Base-by-base conservation (phyloP, 106 monocot genomes). In the Phalaenopsis aphrodite region DNA sequence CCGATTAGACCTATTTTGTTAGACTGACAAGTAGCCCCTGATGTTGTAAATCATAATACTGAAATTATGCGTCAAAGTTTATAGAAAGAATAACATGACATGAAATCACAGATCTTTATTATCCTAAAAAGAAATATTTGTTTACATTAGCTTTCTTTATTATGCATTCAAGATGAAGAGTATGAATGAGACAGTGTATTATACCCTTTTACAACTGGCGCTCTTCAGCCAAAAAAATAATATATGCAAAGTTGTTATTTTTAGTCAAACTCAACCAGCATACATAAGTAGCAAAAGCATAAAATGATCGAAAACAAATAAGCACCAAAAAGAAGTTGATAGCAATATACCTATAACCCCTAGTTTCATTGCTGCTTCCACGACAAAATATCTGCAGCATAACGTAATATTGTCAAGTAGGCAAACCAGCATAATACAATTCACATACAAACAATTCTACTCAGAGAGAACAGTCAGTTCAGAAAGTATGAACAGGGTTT, bases 381-480 rank as follows among this genome's bases (percentile, higher is more conserved):
- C 94, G 97, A 79, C 97, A 98, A 86, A 98, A 98, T 58, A 85
- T 94, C 97, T 98, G 97, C 69, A 92, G 83, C 46, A 79, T 49
- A 75, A 57, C 6, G 30, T 68, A 38, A n/a, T 42, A 56, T 12
- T 68, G 43, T 76, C 36, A 52, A 56, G 21, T 75, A 77, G n/a
- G n/a, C 38, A 42, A 76, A 41, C 55, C 14, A 56, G 72, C 9
- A 30, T 47, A 3, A 23, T 42, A 76, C 14, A 75, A 0, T 48
- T 49, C 0, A 48, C 24, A 36, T 24, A 24, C 14, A 24, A 39
- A 49, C 8, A 76, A 16, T 30, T 49, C 1, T 49, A 16, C 23
- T 49, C 46, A 76, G 17, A 18, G 76, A 76, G 12, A 76, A 24
- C 21, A 48, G 49, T 76, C 10, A 19, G 1, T 5, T 5, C 49